Evolutionary conservation across 805 yeast genomes (phyloP).

Genomic region (Maudiozyma barnettii): DNA sequence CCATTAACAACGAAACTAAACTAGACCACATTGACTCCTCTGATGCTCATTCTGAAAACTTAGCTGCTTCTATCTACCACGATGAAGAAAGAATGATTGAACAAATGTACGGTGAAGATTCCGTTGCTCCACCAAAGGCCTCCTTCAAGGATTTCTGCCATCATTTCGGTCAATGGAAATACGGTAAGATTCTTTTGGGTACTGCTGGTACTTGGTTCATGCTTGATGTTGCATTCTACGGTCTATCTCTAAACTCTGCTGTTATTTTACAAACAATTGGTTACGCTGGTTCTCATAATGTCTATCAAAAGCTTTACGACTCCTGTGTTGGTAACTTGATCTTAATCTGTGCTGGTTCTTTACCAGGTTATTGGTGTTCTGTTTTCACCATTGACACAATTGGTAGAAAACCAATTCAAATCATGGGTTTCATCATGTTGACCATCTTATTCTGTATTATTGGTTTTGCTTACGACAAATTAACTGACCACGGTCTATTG

Average conservation of each 20-base stretch:
- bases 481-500: conserved; percentile 56
- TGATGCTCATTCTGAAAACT: background rate
- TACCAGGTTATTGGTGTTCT: conserved; percentile 88
- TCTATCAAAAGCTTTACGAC: conserved; percentile 62
- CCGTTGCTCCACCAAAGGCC: conserved; percentile 59
- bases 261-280: conserved; percentile 75
- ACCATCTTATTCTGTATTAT: conserved; percentile 67
- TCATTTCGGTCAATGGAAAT: conserved; percentile 82
- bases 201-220: conserved; percentile 89
- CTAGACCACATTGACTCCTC: background rate
- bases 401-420: conserved; percentile 80
- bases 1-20: background rate
- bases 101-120: background rate
- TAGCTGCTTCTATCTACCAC: background rate
- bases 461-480: conserved; percentile 74
- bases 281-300: conserved; percentile 61
- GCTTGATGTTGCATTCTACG: conserved; percentile 85
- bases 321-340: conserved; percentile 88
- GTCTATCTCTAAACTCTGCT: conserved; percentile 77
- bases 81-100: background rate
- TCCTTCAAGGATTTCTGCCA: conserved; percentile 59
- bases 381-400: conserved; percentile 70
- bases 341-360: conserved; percentile 86
- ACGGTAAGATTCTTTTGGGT: conserved; percentile 74
- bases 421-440: conserved; percentile 63